These are phyloP conservation scores for Apiotrichum brassicae DNA, from an alignment of 1,284 basidiomycete species.

Conservation along the genomic window DNA sequence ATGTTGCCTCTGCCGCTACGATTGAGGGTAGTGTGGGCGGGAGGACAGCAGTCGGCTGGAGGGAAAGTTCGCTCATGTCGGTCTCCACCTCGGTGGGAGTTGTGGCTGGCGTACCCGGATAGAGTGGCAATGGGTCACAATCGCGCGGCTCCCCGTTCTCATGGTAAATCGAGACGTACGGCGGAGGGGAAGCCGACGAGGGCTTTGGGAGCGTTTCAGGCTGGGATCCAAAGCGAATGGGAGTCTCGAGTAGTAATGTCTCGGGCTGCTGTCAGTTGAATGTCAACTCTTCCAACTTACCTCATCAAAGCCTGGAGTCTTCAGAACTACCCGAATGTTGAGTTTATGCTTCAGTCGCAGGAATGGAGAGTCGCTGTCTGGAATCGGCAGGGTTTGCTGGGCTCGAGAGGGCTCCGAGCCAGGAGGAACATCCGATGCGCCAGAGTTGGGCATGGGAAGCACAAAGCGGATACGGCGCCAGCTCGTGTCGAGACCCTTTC, in stretches of 20 bases:
- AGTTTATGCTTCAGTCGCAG: conserved; percentile 37
- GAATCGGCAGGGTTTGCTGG: background rate
- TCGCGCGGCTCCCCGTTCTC: conserved; percentile 41
- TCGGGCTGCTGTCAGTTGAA: conserved; percentile 5
- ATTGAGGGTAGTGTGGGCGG: too few relatives aligned
- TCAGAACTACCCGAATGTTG: conserved; percentile 36
- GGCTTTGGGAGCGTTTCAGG: conserved; percentile 16
- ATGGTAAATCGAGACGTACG: conserved; percentile 42
- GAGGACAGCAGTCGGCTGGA: too few relatives aligned
- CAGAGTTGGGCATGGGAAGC: conserved; percentile 21
- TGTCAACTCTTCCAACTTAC: background rate
- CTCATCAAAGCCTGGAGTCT: conserved; percentile 13
- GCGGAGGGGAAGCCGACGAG: conserved; percentile 21
- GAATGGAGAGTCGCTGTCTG: conserved; percentile 34
- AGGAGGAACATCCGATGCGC: too few relatives aligned
- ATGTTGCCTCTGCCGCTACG: too few relatives aligned
- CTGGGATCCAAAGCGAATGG: conserved; percentile 37
- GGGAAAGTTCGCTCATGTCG: too few relatives aligned
- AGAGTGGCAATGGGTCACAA: conserved; percentile 42
- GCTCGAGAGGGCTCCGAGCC: conserved; percentile 21
- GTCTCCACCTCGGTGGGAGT: too few relatives aligned
- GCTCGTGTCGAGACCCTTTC: background rate
- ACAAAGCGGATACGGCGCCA: conserved; percentile 42
- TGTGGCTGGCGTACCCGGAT: too few relatives aligned
- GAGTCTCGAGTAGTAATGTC: conserved; percentile 33